Conservation (phyloP, 2,329 filamentous ascomycete genomes). For the Blastomyces parvus region DNA sequence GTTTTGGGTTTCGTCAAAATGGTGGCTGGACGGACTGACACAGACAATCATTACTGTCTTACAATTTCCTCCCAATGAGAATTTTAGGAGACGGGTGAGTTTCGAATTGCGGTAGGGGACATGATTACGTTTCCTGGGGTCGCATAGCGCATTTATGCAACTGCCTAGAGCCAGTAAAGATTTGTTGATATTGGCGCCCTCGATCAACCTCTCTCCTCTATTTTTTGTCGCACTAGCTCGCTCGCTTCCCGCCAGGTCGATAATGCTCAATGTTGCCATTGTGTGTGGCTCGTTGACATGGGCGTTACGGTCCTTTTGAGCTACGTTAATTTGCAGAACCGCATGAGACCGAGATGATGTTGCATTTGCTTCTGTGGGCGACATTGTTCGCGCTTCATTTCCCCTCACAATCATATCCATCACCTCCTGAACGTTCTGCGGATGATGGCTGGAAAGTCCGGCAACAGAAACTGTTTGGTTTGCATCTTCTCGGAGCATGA, state of each 20-base stretch:
- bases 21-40: constrained; percentile 88
- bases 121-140: constrained; percentile 81
- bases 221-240: constrained; percentile 96
- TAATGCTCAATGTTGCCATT: constrained; percentile 96
- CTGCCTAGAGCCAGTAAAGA: constrained; percentile 87
- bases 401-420: constrained; percentile 99
- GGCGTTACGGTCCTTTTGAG: constrained; percentile 88
- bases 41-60: constrained; percentile 99
- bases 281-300: constrained; percentile 89
- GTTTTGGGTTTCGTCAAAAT: constrained; percentile 98
- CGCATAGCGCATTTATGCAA: constrained; percentile 97
- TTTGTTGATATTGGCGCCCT: constrained; percentile 99
- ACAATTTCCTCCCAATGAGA: constrained; percentile 94
- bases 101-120: constrained; percentile 98
- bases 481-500: constrained; percentile 90
- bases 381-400: constrained; percentile 91
- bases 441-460: constrained; percentile 82
- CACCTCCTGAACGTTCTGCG: constrained; percentile 84
- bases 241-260: constrained; percentile 92
- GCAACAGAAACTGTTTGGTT: constrained; percentile 87
- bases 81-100: constrained; percentile 87
- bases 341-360: constrained; percentile 96
- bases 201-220: constrained; percentile 75
- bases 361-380: constrained; percentile 91
- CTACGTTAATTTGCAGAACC: constrained; percentile 92